Evolutionary conservation across 1,284 basidiomycete species (phyloP), one percentile per base, ranked within the genome.

Genomic region (Malassezia globosa): DNA sequence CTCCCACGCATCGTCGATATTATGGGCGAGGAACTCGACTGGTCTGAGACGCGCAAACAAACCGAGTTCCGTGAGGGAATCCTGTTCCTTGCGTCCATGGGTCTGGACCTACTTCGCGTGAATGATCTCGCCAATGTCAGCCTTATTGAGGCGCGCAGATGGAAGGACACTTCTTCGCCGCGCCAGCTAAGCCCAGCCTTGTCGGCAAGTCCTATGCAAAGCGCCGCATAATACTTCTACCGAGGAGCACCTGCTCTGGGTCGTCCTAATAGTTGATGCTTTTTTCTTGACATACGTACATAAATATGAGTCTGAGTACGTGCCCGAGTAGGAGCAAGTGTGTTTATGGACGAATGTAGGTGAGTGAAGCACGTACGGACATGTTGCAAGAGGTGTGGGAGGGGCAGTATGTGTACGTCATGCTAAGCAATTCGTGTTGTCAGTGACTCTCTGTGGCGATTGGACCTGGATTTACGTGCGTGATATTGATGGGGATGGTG

Each of bases 1-100:
- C 79, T 96, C 49, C 89, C 90, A 1, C 79, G 80, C 33, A 82
- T 96, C 46, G 82, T 94, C 54, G 85, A 88, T 50, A 84, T 94
- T 69, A 94, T 96, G 88, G 80, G 81, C 23, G 79, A 80, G 45
- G 88, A 94, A 72, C 78, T 89, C 18, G 77, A 78, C 24, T 95
- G 90, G 90, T 77, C 79, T 58, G 71, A 73, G 25, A 65, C 73
- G 44, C 77, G 80, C 56, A 78, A 80, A 61, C 72, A 76, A 53
- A 63, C 76, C 41, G 81, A 77, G 42, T 67, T 60, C 50, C 42
- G 43, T 2, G 59, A 65, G n/a, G 39, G 55, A 34, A 51, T 70
- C 14, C 52, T 56, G 1, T 75, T 73, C 58, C 59, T 75, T 33
- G 58, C 48, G 5, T 69, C 64, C 42, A 75, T 75, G 74, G 74